Conservation (phyloP, 805 yeast species). For the Schizosaccharomyces octosporus region DNA sequence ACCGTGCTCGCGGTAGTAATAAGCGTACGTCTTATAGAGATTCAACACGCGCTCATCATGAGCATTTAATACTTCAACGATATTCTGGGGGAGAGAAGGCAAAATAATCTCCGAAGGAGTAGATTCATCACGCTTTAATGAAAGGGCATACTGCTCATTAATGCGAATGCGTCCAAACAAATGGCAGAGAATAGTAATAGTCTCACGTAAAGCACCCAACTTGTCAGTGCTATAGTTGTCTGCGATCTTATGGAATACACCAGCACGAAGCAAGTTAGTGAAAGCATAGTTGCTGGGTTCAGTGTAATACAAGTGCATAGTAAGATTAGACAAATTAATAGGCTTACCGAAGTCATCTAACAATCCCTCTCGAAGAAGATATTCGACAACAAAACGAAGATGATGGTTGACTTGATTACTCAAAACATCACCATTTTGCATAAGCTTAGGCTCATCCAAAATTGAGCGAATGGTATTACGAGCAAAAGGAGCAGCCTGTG, state of each 20-base stretch:
- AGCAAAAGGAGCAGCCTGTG: not conserved
- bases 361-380: conserved; percentile 1
- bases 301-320: not conserved
- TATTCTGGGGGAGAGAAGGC: not conserved
- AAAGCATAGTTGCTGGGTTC: not conserved
- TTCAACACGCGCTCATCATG: not conserved
- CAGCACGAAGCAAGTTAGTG: not conserved
- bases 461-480: not conserved
- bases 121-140: not conserved
- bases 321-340: not conserved
- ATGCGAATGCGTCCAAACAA: not conserved
- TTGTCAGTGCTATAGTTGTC: not conserved
- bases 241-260: not conserved
- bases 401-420: not conserved
- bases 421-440: not conserved
- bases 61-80: not conserved
- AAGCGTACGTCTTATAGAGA: not conserved
- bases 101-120: not conserved
- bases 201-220: not conserved
- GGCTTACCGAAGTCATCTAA: not conserved
- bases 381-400: conserved; percentile 1
- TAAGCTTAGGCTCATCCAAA: not conserved
- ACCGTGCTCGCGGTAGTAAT: not conserved
- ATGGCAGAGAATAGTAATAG: not conserved
- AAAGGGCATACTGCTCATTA: not conserved